These are phyloP conservation scores for Coemansia interrupta DNA, from an alignment of 192 early-diverging fungal species.

Conservation along the genomic window DNA sequence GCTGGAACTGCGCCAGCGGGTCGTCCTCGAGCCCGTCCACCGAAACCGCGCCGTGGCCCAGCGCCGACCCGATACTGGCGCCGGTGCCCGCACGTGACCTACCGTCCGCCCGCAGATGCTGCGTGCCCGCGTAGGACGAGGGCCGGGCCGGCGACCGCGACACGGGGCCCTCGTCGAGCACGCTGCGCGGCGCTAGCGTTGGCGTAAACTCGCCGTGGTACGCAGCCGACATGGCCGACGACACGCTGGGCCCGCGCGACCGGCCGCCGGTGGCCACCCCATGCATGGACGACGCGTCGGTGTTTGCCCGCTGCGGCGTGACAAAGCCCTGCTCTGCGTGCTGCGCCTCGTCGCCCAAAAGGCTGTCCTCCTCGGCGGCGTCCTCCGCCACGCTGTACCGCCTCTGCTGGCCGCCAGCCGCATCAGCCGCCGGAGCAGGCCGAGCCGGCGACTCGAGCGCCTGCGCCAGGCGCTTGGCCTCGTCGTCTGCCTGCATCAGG, in stretches of 20 bases:
- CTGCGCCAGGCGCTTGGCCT: slow-evolving; percentile 67
- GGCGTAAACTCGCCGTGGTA: slow-evolving; percentile 42
- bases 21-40: slow-evolving; percentile 11
- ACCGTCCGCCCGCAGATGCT: neutral
- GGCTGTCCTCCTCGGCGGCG: slow-evolving; percentile 14
- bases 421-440: neutral
- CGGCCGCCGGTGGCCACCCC: slow-evolving; percentile 16
- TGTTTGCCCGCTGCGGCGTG: slow-evolving; percentile 36
- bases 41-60: neutral
- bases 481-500: slow-evolving; percentile 64
- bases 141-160: slow-evolving; percentile 13
- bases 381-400: neutral
- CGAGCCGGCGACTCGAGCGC: slow-evolving; percentile 52
- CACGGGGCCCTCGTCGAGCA: slow-evolving; percentile 8
- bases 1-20: slow-evolving; percentile 49
- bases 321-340: slow-evolving; percentile 28
- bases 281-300: slow-evolving; percentile 26
- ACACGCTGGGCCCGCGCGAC: slow-evolving; percentile 41
- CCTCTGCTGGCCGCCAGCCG: neutral
- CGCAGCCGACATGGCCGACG: slow-evolving; percentile 26
- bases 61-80: slow-evolving; percentile 21
- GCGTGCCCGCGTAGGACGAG: slow-evolving; percentile 4
- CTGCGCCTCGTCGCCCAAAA: slow-evolving; percentile 21
- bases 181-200: slow-evolving; percentile 31
- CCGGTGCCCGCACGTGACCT: slow-evolving; percentile 39